Evolutionary conservation across 2,329 filamentous ascomycete genomes (phyloP).

Genomic region (Venturia aucupariae): DNA sequence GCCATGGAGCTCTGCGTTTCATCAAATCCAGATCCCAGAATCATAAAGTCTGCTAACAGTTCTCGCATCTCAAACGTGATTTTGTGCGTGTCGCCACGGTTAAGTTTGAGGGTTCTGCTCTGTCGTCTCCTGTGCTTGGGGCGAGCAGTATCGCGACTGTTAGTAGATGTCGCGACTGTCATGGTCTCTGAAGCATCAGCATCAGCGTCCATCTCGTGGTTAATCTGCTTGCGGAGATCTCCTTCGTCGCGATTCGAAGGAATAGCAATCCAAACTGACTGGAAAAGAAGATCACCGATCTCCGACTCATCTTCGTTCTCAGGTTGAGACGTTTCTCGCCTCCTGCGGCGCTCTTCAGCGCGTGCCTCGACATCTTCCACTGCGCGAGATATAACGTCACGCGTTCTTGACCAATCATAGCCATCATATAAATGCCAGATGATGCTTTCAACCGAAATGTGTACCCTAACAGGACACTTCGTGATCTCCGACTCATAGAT

Average conservation of each 20-base stretch:
- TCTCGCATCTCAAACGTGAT: conserved; percentile 89
- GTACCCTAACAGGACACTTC: conserved; percentile 64
- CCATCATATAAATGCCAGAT: conserved; percentile 99
- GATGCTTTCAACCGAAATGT: conserved; percentile 76
- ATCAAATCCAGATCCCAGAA: conserved; percentile 64
- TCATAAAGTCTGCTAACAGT: conserved; percentile 70
- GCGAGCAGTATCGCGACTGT: conserved; percentile 42
- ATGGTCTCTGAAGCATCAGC: conserved; percentile 83
- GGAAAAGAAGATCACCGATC: conserved; percentile 94
- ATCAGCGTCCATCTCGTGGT: conserved; percentile 76
- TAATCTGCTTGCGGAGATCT: conserved; percentile 75
- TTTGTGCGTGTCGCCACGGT: conserved; percentile 84
- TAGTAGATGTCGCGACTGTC: conserved; percentile 63
- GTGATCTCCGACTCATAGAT: conserved; percentile 52
- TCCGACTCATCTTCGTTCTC: conserved; percentile 67
- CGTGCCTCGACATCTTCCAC: conserved; percentile 80
- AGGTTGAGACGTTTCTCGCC: conserved; percentile 46
- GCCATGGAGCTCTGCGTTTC: conserved; percentile 86
- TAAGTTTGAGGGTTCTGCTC: conserved; percentile 58
- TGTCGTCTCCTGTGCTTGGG: conserved; percentile 18
- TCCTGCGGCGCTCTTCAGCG: conserved; percentile 61
- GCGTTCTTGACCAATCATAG: conserved; percentile 88
- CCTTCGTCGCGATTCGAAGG: conserved; percentile 76
- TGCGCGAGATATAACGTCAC: conserved; percentile 76
- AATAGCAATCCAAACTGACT: conserved; percentile 96